phyloP scores from a whole-genome alignment of 2,329 filamentous ascomycete genomes.

The Penicillium verrucosum region DNA sequence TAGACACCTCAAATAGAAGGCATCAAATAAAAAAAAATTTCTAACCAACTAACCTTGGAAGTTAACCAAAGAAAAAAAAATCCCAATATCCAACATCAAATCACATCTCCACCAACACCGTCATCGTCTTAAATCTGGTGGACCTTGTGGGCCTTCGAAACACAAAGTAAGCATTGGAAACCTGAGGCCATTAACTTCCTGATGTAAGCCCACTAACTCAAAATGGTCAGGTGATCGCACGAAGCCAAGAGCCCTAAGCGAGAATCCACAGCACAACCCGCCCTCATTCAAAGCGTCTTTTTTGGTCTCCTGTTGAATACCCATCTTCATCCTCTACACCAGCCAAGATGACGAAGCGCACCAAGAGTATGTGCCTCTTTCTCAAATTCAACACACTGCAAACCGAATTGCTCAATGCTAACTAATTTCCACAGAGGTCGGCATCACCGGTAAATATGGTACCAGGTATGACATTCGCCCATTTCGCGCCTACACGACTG shows the following conservation, averaged over 20 bases:
- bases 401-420: constrained; percentile 26
- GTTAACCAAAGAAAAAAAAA: background rate
- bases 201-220: constrained; percentile 10
- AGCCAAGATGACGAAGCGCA: constrained; percentile 89
- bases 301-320: constrained; percentile 36
- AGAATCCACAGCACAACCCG: constrained; percentile 37
- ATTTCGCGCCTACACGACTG: constrained; percentile 14
- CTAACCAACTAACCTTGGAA: background rate
- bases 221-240: constrained; percentile 29
- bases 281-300: constrained; percentile 32
- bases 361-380: constrained; percentile 61
- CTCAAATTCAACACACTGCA: background rate
- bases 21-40: background rate
- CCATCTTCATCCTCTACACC: constrained; percentile 39
- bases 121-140: constrained; percentile 2
- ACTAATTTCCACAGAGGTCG: constrained; percentile 63
- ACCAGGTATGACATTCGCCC: constrained; percentile 67
- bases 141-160: constrained; percentile 2
- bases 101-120: background rate
- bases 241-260: constrained; percentile 39
- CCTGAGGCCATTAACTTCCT: constrained; percentile 1
- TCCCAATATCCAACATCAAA: background rate
- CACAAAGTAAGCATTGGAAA: constrained; percentile 6
- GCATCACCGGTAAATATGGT: constrained; percentile 98
- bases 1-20: background rate